phyloP scores from a whole-genome alignment of 2,329 filamentous ascomycete genomes.

The Cladophialophora psammophila region DNA sequence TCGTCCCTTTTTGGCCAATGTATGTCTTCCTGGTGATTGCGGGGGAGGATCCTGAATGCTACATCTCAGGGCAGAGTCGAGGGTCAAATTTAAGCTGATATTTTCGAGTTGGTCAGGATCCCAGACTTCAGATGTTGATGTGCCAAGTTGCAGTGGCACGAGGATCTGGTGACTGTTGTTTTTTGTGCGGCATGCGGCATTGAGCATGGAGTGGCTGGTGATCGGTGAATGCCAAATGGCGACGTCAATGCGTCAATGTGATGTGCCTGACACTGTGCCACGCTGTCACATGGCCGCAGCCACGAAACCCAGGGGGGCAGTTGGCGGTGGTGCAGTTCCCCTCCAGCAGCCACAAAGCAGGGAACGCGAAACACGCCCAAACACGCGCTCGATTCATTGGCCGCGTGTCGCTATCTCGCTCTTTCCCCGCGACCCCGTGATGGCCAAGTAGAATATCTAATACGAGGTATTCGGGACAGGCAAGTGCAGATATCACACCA shows the following conservation, averaged over 20 bases:
- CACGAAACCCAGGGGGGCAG: too few species aligned
- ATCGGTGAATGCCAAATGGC: too few species aligned
- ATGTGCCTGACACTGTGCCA: too few species aligned
- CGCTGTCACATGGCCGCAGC: too few species aligned
- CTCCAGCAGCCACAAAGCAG: too few species aligned
- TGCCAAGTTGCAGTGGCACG: neutral
- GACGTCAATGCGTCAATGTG: too few species aligned
- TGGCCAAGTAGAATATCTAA: too few species aligned
- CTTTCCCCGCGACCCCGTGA: neutral
- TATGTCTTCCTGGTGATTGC: neutral
- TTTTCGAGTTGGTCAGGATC: too few species aligned
- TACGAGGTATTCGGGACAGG: too few species aligned
- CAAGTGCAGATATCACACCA: neutral
- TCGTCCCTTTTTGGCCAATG: neutral
- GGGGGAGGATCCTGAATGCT: neutral
- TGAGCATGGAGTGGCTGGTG: too few species aligned
- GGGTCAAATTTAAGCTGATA: neutral
- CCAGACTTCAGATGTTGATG: too few species aligned
- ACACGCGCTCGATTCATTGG: neutral
- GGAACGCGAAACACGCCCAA: slow-evolving; percentile 1
- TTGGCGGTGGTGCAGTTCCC: too few species aligned
- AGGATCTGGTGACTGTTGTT: slow-evolving; percentile 4
- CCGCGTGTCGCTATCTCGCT: neutral
- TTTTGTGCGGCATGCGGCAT: neutral
- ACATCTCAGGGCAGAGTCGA: neutral